phyloP scores from a whole-genome alignment of 2,329 filamentous ascomycete species.

The Trichophyton benhamiae region DNA sequence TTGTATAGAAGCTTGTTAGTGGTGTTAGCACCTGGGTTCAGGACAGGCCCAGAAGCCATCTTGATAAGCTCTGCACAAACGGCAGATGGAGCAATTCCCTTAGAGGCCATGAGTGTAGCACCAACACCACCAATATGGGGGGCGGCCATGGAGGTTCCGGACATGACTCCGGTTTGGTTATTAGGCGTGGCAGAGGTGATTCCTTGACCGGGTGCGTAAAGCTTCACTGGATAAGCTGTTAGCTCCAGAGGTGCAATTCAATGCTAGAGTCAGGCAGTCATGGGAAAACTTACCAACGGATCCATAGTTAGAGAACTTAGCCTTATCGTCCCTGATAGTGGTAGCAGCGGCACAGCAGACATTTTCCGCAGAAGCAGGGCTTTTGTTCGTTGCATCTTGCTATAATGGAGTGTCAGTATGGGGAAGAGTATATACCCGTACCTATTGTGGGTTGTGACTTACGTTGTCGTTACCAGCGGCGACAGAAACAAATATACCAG shows the following conservation, averaged over 20 bases:
- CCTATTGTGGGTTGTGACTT: conserved; percentile 13
- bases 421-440: conserved; percentile 8
- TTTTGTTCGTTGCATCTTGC: conserved; percentile 22
- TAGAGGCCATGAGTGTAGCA: conserved; percentile 41
- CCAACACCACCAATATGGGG: conserved; percentile 43
- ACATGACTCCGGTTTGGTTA: conserved; percentile 35
- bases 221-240: conserved; percentile 31
- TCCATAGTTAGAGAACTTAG: conserved; percentile 32
- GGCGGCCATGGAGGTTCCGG: conserved; percentile 27
- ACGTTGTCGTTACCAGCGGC: conserved; percentile 31
- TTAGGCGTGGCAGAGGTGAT: conserved; percentile 39
- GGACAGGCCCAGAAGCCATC: conserved; percentile 32
- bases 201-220: conserved; percentile 45
- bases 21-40: conserved; percentile 17
- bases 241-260: no score
- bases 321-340: conserved; percentile 21
- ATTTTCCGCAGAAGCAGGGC: conserved; percentile 27
- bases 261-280: conserved; percentile 14
- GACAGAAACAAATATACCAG: conserved; percentile 31
- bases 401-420: neutral
- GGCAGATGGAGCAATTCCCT: conserved; percentile 34
- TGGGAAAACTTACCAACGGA: conserved; percentile 28
- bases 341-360: conserved; percentile 33
- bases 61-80: conserved; percentile 41
- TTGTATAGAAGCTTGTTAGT: conserved; percentile 23